Evolutionary conservation across 176 grass and related monocot genomes (phyloP), one percentile per base, ranked within the genome.

Genomic region (Cenchrus fungigraminus): DNA sequence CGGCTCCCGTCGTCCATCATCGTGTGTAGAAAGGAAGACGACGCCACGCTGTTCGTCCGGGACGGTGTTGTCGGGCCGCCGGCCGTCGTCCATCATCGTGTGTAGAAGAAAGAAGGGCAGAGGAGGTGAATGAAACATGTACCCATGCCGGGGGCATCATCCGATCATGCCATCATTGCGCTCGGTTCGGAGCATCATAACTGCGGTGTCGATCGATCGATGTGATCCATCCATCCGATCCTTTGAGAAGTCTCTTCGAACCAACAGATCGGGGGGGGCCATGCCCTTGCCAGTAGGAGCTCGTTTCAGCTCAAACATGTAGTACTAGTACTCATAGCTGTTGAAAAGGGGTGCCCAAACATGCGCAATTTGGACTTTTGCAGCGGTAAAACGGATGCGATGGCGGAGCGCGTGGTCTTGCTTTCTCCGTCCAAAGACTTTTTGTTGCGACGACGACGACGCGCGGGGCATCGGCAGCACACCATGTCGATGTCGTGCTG

Each of bases 401-500:
- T 49, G 56, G 17, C 43, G 7, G 13, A 14, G 14, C 34, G 14
- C 34, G 13, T 43, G 19, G 58, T 44, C 1, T 5, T 74, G 9
- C 32, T 6, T 54, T 55, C 31, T 16, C 5, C 46, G 0, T 0
- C 8, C 25, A 66, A 34, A 34, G 76, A 73, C 68, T 28, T 28
- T 74, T 65, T 54, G 71, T 13, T 16, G 31, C 12, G 50, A 11
- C n/a, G 37, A 40, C 3, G 17, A 67, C 55, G n/a, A 56, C 45
- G 73, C 17, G 63, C 45, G 45, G 86, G 63, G 63, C 80, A 78
- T 71, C 8, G 19, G 37, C 32, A 46, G 34, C 1, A 3, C 46
- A 61, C 73, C 83, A 57, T 78, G 72, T 70, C 65, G 78, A 57
- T 78, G 72, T 70, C 65, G 78, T 37, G 13, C 34, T 17, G 79